phyloP scores from a whole-genome alignment of 805 yeast genomes.

The Cyberlindnera samutprakarnensis region DNA sequence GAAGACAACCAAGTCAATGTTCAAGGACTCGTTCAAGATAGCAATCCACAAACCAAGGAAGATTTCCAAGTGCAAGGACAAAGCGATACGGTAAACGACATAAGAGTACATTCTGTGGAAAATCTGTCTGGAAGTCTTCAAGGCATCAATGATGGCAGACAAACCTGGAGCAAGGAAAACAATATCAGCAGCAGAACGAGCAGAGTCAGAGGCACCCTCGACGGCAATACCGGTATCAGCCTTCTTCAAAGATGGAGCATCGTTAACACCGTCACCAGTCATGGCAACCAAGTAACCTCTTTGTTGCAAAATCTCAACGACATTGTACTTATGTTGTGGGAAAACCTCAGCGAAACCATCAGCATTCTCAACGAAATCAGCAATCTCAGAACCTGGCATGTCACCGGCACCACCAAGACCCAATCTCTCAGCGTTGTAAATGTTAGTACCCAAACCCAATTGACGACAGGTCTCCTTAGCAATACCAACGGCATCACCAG shows the following conservation, averaged over 20 bases:
- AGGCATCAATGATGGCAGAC: constrained; percentile 89
- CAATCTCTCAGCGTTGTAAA: constrained; percentile 93
- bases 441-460: constrained; percentile 93
- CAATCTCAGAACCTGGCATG: constrained; percentile 96
- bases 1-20: constrained; percentile 89
- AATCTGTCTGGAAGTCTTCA: constrained; percentile 93
- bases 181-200: constrained; percentile 94
- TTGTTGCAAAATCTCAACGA: constrained; percentile 90
- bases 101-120: constrained; percentile 99
- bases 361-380: constrained; percentile 95
- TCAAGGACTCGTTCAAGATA: constrained; percentile 75
- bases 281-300: constrained; percentile 97
- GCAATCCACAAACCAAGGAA: constrained; percentile 97
- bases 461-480: constrained; percentile 98
- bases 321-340: constrained; percentile 97
- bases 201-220: constrained; percentile 97
- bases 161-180: constrained; percentile 94
- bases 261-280: constrained; percentile 99
- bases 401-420: constrained; percentile 92
- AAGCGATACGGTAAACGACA: constrained; percentile 96
- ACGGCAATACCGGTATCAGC: constrained; percentile 97
- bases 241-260: constrained; percentile 95
- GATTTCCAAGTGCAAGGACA: constrained; percentile 88
- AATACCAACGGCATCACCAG: constrained; percentile 99
- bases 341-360: constrained; percentile 98